Conservation (phyloP, 2,329 filamentous ascomycete species). For the Sclerotinia borealis region DNA sequence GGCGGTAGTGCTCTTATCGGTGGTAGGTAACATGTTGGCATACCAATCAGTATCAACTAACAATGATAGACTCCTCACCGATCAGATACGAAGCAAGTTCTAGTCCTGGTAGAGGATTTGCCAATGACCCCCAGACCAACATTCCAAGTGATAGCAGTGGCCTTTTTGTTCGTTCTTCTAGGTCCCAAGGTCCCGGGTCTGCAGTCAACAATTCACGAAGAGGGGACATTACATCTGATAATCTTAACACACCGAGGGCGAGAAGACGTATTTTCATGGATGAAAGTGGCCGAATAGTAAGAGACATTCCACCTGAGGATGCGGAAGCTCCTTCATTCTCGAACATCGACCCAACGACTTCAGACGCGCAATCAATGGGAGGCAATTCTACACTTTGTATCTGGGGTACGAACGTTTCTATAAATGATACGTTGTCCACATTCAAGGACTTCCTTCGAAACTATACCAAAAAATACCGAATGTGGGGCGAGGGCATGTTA, state of each 20-base stretch:
- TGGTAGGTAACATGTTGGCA: conserved; percentile 44
- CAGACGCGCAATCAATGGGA: conserved; percentile 82
- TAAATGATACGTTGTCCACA: conserved; percentile 77
- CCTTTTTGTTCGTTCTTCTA: conserved; percentile 68
- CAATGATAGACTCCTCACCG: conserved; percentile 74
- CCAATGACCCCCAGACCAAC: conserved; percentile 57
- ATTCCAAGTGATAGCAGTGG: conserved; percentile 78
- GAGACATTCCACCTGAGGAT: conserved; percentile 44
- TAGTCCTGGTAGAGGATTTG: conserved; percentile 60
- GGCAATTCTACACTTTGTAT: conserved; percentile 78
- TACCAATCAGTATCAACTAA: conserved; percentile 9
- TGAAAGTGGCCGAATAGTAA: conserved; percentile 51
- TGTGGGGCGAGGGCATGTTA: conserved; percentile 81
- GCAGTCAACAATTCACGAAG: conserved; percentile 56
- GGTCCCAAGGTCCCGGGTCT: conserved; percentile 45
- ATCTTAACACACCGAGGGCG: conserved; percentile 48
- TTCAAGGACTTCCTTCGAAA: conserved; percentile 93
- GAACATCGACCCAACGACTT: conserved; percentile 72
- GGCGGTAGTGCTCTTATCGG: conserved; percentile 48
- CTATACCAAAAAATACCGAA: conserved; percentile 87
- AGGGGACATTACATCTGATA: conserved; percentile 82
- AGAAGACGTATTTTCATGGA: conserved; percentile 51
- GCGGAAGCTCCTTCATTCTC: conserved; percentile 57
- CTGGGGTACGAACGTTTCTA: conserved; percentile 96
- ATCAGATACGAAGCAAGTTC: conserved; percentile 89